Evolutionary conservation across 75 land plant genomes (phyloP), one percentile per base, ranked within the genome.

Genomic region (Selaginella tamariscina): DNA sequence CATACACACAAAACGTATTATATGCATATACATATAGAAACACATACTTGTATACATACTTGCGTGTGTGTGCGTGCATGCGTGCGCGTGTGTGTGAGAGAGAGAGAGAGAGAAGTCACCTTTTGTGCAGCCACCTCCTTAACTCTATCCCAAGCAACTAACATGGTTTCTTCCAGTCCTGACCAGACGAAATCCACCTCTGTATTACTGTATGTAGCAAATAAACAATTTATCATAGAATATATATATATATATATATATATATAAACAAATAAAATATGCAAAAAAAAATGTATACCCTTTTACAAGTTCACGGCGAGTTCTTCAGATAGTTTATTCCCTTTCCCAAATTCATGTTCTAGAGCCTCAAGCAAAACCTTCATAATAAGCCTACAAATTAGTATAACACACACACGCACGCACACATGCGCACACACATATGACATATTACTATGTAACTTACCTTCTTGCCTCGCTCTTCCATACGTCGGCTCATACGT

Each of bases 321-420:
- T 23, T 59, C 27, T 5, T 23, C 26, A 59, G 77, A 75, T 28
- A 75, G 55, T 56, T 33, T 75, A 28, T 65, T 44, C 21, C 26
- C 26, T 8, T 59, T 59, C 23, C 62, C 62, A 59, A 59, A 59
- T n/a, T 59, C 27, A 2, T 8, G 23, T 27, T 59, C 62, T 2
- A 59, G 62, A 59, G 62, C 62, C 21, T 59, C 62, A 59, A 59
- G 62, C 8, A 59, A 23, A 26, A 59, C 62, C 62, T 59, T 23
- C 21, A 59, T 59, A 21, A n/a, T 59, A n/a, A 59, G 62, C 8
- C 20, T 2, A 26, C 26, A 26, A 59, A 9, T 59, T 59, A 59
- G 26, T 59, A 9, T 9, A 26, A 59, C 20, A 49, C 20, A 49
- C 54, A 20, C n/a, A n/a, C n/a, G n/a, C n/a, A n/a, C n/a, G n/a